Evolutionary conservation across 1,139 yeast genomes (phyloP).

Genomic region (Debaryomyces fabryi): DNA sequence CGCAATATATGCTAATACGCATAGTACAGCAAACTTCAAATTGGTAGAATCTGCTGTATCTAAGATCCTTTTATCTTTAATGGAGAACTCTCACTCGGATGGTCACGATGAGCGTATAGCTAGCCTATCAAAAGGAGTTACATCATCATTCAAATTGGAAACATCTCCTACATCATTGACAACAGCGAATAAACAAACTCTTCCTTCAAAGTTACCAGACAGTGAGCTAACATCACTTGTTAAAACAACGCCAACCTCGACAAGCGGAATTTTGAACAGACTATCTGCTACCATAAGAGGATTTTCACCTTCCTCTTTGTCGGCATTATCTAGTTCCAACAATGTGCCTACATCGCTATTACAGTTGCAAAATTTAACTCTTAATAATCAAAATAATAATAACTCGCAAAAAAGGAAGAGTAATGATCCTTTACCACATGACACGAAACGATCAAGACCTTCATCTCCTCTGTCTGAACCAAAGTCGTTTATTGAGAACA

Average conservation of each 20-base stretch:
- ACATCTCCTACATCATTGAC: constrained; percentile 1
- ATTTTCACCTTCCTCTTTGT: constrained; percentile 5
- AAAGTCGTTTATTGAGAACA: background rate
- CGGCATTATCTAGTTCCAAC: constrained; percentile 3
- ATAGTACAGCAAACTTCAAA: constrained; percentile 16
- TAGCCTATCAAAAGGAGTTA: constrained; percentile 34
- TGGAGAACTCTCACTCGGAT: constrained; percentile 27
- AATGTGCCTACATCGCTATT: constrained; percentile 12
- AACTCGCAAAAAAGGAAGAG: constrained; percentile 16
- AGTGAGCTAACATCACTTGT: constrained; percentile 15
- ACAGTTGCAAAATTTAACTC: constrained; percentile 10
- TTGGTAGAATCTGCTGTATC: constrained; percentile 27
- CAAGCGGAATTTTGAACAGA: constrained; percentile 12
- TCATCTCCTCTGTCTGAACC: constrained; percentile 7
- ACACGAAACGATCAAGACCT: constrained; percentile 10
- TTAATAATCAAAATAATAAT: constrained; percentile 6
- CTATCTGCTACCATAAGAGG: constrained; percentile 14
- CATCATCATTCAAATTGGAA: constrained; percentile 10
- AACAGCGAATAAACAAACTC: constrained; percentile 5
- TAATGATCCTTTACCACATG: constrained; percentile 7
- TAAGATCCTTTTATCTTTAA: constrained; percentile 30
- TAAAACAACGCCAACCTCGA: constrained; percentile 7
- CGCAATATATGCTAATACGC: constrained; percentile 29
- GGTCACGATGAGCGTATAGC: constrained; percentile 34
- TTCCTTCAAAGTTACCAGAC: constrained; percentile 24